phyloP scores from a whole-genome alignment of 352 stramenopile species.

The Pythium plurisporium region DNA sequence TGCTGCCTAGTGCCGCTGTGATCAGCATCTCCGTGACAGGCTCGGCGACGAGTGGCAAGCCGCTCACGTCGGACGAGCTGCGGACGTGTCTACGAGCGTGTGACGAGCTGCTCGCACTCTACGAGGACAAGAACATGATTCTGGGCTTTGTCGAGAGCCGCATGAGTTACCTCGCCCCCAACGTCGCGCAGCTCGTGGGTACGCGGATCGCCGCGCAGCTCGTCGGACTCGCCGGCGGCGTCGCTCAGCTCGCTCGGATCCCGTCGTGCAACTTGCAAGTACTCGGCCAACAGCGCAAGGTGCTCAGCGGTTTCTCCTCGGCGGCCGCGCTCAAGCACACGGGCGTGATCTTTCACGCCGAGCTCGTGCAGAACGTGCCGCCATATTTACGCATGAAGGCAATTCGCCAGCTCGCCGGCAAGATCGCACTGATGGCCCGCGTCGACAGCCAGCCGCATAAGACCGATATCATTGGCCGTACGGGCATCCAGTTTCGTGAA shows the following conservation, averaged over 20 bases:
- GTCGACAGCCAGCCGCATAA: conserved; percentile 89
- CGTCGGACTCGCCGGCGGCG: conserved; percentile 92
- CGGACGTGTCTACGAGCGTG: conserved; percentile 69
- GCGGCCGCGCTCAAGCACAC: conserved; percentile 86
- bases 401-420: conserved; percentile 90
- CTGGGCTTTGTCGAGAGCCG: conserved; percentile 90
- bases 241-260: conserved; percentile 92
- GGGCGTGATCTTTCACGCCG: conserved; percentile 91
- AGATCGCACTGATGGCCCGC: conserved; percentile 88
- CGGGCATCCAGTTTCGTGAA: conserved; percentile 82
- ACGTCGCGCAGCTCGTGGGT: conserved; percentile 93
- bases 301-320: conserved; percentile 87
- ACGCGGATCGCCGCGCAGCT: conserved; percentile 93
- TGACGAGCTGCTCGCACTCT: conserved; percentile 85
- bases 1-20: conserved; percentile 90
- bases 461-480: conserved; percentile 51
- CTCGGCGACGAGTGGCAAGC: conserved; percentile 87
- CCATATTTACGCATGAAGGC: conserved; percentile 93
- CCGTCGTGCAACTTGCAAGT: conserved; percentile 97
- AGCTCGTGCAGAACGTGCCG: conserved; percentile 90
- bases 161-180: conserved; percentile 92
- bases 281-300: conserved; percentile 93
- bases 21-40: conserved; percentile 94
- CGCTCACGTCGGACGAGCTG: conserved; percentile 67
- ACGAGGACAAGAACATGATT: conserved; percentile 84